phyloP scores from a whole-genome alignment of 495 filamentous ascomycete species.

The Penicillium flavigenum region DNA sequence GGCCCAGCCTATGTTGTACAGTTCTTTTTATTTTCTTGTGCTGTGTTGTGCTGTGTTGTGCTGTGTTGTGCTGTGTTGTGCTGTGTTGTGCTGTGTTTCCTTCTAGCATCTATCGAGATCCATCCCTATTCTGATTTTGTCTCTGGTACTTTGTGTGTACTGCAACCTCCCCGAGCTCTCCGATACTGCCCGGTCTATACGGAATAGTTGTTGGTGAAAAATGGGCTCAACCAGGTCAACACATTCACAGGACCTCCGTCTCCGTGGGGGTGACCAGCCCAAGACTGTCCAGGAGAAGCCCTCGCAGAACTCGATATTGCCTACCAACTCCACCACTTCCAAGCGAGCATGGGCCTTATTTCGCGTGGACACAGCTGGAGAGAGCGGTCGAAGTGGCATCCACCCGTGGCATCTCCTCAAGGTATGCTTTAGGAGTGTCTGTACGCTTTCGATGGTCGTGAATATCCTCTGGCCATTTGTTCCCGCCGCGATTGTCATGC shows the following conservation, averaged over 20 bases:
- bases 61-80: not conserved
- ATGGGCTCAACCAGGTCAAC: slow-evolving; percentile 26
- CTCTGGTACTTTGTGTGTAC: not conserved
- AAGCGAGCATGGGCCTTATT: slow-evolving; percentile 29
- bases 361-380: slow-evolving; percentile 59
- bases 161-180: not conserved
- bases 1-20: not conserved
- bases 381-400: slow-evolving; percentile 62
- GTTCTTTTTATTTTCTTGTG: not conserved
- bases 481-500: slow-evolving; percentile 62
- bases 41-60: too few species aligned
- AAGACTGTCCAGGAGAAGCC: slow-evolving; percentile 18
- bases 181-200: not conserved
- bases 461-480: slow-evolving; percentile 78
- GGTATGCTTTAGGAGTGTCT: slow-evolving; percentile 61
- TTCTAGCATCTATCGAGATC: not conserved
- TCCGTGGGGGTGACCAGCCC: slow-evolving; percentile 4
- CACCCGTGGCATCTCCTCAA: slow-evolving; percentile 59
- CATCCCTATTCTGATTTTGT: not conserved
- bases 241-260: slow-evolving; percentile 10
- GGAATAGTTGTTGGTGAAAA: not conserved
- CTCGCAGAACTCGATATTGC: slow-evolving; percentile 25
- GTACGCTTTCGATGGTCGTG: slow-evolving; percentile 54
- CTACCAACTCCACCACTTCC: slow-evolving; percentile 29
- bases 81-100: too few species aligned